Evolutionary conservation across 2,329 filamentous ascomycete genomes (phyloP), one percentile per base, ranked within the genome.

Genomic region (Aspergillus sp.): DNA sequence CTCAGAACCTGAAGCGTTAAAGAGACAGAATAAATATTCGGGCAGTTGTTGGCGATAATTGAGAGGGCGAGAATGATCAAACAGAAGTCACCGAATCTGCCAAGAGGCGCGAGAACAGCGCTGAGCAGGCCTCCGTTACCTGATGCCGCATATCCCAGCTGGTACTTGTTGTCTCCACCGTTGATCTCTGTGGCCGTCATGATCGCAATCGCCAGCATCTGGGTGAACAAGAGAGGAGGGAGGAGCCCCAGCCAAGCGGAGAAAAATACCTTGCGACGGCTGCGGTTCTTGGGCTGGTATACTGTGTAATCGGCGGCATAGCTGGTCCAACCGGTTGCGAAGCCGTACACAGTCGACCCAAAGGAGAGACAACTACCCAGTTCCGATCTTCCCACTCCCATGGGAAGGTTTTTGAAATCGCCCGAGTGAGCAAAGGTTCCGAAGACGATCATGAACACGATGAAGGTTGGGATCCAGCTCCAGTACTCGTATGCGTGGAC

Each of bases 241-340:
- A 86, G 79, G 12, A 93, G 74, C 7, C 88, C 88, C 20, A 72
- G 62, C 64, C 83, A 87, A 25, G 86, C 86, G 62, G 81, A 82
- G 50, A 79, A 58, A 67, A 90, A 91, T 51, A 90, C 74, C 51
- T 82, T 81, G 38, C 64, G 64, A 19, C 80, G 76, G 25, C 78
- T 78, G 37, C 81, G 81, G 20, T 68, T 74, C 2, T 75, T 71
- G 0, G 86, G 85, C 58, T 90, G 86, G 67, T 90, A 90, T 44
- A 88, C 85, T 19, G 85, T 88, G 65, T 90, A 91, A 61, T 91
- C 87, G 7, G 85, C 83, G 0, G 86, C 85, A 50, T 84, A 86
- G 5, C 79, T 79, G 1, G 84, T 82, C 86, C 88, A 93, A 48
- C 87, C 80, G 2, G 85, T 83, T 15, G 83, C 77, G 61, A 86